These are phyloP conservation scores for Plasmodium coatneyi DNA, from an alignment of 169 alveolate species.

Conservation along the genomic window DNA sequence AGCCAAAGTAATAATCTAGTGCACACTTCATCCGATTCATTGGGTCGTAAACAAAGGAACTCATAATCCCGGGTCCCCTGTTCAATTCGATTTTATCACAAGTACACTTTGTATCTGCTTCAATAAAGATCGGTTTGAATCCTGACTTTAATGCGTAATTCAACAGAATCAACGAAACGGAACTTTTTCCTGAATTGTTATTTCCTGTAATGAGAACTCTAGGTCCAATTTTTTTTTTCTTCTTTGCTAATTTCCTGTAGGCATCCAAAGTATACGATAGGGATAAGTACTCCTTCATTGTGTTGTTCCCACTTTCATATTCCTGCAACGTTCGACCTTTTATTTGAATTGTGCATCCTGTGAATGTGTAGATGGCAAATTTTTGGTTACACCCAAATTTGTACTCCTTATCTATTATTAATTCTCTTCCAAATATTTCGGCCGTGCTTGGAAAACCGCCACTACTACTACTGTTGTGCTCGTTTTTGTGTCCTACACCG, in stretches of 20 bases:
- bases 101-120: slow-evolving; percentile 87
- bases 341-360: slow-evolving; percentile 90
- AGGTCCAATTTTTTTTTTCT: slow-evolving; percentile 87
- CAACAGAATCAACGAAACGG: slow-evolving; percentile 85
- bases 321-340: slow-evolving; percentile 90
- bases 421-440: slow-evolving; percentile 89
- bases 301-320: slow-evolving; percentile 87
- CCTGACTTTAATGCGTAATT: slow-evolving; percentile 90
- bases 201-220: slow-evolving; percentile 90
- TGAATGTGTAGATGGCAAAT: slow-evolving; percentile 90
- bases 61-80: slow-evolving; percentile 46
- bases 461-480: neutral
- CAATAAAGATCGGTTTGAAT: slow-evolving; percentile 88
- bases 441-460: slow-evolving; percentile 76
- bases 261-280: slow-evolving; percentile 85
- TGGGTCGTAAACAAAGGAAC: slow-evolving; percentile 58
- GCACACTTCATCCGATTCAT: slow-evolving; percentile 79
- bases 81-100: slow-evolving; percentile 48
- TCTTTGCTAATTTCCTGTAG: slow-evolving; percentile 86
- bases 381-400: slow-evolving; percentile 84
- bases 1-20: slow-evolving; percentile 86
- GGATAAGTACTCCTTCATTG: slow-evolving; percentile 89
- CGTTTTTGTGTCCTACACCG: slow-evolving; percentile 6
- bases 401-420: slow-evolving; percentile 87
- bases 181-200: slow-evolving; percentile 90